Conservation (phyloP, 495 filamentous ascomycete genomes). For the Hyphodiscus hymeniophilus region DNA sequence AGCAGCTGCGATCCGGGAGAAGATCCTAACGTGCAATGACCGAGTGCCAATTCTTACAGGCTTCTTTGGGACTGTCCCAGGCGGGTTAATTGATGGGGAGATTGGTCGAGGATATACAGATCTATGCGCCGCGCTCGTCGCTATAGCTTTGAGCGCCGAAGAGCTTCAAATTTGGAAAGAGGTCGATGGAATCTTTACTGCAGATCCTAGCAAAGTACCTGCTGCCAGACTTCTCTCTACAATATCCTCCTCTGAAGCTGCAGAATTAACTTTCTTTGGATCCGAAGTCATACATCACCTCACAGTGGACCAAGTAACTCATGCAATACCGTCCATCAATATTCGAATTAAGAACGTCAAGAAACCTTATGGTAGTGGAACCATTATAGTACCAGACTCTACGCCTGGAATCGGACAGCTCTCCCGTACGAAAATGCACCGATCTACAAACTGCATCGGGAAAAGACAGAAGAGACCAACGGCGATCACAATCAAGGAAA, state of each 20-base stretch:
- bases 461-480: constrained; percentile 66
- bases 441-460: constrained; percentile 32
- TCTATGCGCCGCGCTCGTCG: constrained; percentile 74
- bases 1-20: constrained; percentile 52
- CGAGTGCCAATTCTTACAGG: constrained; percentile 73
- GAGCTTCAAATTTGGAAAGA: constrained; percentile 93
- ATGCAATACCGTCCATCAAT: constrained; percentile 69
- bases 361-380: constrained; percentile 81
- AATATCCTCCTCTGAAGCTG: constrained; percentile 82
- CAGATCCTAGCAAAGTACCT: constrained; percentile 80
- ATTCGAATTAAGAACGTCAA: constrained; percentile 99
- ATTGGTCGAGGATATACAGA: constrained; percentile 87
- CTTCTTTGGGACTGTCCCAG: constrained; percentile 82
- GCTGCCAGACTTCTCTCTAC: constrained; percentile 66
- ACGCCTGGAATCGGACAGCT: constrained; percentile 31
- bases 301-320: constrained; percentile 97
- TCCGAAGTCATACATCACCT: constrained; percentile 97
- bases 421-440: constrained; percentile 19
- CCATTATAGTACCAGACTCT: constrained; percentile 64
- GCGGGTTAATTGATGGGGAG: constrained; percentile 64
- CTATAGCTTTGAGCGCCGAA: constrained; percentile 65
- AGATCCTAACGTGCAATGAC: constrained; percentile 59
- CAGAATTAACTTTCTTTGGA: constrained; percentile 87
- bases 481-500: constrained; percentile 90
- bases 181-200: constrained; percentile 86